A percentile compares a stretch with the other conserved stretches of the same genome.
These are phyloP conservation scores for Coniella lustricola DNA, from an alignment of 2,329 filamentous ascomycete genomes.

Conservation along the genomic window DNA sequence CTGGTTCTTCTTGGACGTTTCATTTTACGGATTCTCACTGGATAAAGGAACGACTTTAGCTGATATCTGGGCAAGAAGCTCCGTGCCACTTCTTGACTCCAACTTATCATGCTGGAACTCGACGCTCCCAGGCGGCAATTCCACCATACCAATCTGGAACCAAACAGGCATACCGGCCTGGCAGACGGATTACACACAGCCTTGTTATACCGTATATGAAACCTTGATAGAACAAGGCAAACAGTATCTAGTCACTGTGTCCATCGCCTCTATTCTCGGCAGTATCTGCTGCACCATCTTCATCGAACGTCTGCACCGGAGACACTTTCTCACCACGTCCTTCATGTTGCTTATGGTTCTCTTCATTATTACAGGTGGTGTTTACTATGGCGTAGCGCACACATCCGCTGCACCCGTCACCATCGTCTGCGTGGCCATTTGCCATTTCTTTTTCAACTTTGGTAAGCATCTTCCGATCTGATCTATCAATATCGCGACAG, in stretches of 20 bases:
- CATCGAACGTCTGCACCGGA: slow-evolving; percentile 40
- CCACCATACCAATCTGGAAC: slow-evolving; percentile 36
- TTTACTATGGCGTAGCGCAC: slow-evolving; percentile 40
- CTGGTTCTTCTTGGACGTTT: slow-evolving; percentile 51
- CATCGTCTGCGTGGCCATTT: slow-evolving; percentile 43
- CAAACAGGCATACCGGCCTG: slow-evolving; percentile 35
- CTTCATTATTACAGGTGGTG: slow-evolving; percentile 41
- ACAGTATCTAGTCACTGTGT: slow-evolving; percentile 46
- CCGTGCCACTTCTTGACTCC: slow-evolving; percentile 27
- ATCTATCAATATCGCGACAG: too few species aligned
- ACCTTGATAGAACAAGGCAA: slow-evolving; percentile 45
- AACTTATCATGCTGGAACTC: slow-evolving; percentile 42
- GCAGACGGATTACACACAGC: slow-evolving; percentile 41
- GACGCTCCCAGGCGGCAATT: slow-evolving; percentile 33
- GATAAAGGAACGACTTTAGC: slow-evolving; percentile 37
- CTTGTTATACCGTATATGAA: slow-evolving; percentile 46
- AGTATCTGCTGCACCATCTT: slow-evolving; percentile 42
- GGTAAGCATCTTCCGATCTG: too few species aligned
- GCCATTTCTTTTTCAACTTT: slow-evolving; percentile 50
- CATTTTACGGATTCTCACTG: slow-evolving; percentile 49
- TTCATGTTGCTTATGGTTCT: slow-evolving; percentile 40
- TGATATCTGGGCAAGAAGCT: slow-evolving; percentile 35
- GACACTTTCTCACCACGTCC: slow-evolving; percentile 42
- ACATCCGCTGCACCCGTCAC: slow-evolving; percentile 36
- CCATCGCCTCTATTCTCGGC: slow-evolving; percentile 43